Evolutionary conservation across 306 rosid species (phyloP), one percentile per base, ranked within the genome.

Genomic region (Gastrolobium bilobum): DNA sequence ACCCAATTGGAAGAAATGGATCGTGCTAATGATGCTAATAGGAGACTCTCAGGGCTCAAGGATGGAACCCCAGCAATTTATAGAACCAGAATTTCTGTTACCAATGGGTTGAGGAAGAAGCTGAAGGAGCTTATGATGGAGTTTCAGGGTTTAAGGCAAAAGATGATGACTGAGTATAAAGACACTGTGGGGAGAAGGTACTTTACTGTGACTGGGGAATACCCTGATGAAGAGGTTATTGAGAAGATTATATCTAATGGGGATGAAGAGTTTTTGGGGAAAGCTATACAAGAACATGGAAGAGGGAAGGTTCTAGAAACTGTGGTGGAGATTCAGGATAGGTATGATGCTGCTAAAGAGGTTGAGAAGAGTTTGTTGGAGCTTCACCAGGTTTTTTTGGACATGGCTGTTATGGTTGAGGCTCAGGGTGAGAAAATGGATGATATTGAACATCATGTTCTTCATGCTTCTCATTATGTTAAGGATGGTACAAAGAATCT

Each of bases 341-440:
- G 98, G 48, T 85, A 90, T 8, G 96, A 87, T 35, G 67, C 96
- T 2, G 97, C 98, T 0, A 90, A 87, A 71, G 98, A 90, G 65
- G 83, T 94, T 0, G 98, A 94, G 87, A 87, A 82, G 86, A 94
- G 96, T 51, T 71, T 94, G 80, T 40, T 94, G 46, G 96, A 94
- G 87, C 85, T 94, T 39, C 98, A 94, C 52, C 94, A 92, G 72
- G 89, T 94, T 81, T 94, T 92, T 35, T 57, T 94, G 79, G 97
- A 94, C 48, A 94, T 94, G 98, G 97, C 97, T 11, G 98, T 94
- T 4, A 86, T 91, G 98, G 98, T 94, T 74, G 98, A 94, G 64
- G 94, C 94, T 1, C 98, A 94, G 34, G 98, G 97, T 7, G 98
- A 92, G 81, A 85, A 94, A 69, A 91, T 94, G 96, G 97, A 94